phyloP scores from a whole-genome alignment of 139 green algal species.

The Microglena sp. region DNA sequence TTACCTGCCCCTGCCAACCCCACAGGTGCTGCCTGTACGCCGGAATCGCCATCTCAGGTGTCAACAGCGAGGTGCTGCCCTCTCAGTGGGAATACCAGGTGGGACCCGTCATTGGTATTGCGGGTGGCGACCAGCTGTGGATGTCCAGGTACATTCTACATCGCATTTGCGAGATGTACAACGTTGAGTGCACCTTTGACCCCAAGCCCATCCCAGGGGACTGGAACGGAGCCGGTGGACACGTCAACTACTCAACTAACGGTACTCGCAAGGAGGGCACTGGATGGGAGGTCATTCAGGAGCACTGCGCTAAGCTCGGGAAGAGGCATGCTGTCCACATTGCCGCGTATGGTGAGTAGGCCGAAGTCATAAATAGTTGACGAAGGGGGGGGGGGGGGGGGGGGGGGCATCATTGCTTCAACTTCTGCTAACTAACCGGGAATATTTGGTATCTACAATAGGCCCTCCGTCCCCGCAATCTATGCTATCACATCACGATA shows the following conservation, averaged over 20 bases:
- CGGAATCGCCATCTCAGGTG: constrained; percentile 85
- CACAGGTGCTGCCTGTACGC: constrained; percentile 90
- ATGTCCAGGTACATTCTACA: constrained; percentile 91
- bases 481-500: too few species aligned
- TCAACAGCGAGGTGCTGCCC: constrained; percentile 98
- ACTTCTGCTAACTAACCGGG: too few species aligned
- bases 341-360: constrained; percentile 35
- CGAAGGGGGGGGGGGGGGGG: too few species aligned
- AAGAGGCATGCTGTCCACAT: constrained; percentile 61
- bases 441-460: too few species aligned
- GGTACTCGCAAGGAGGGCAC: constrained; percentile 52
- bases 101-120: constrained; percentile 77
- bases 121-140: constrained; percentile 87
- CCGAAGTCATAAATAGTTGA: too few species aligned
- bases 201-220: constrained; percentile 97
- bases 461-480: too few species aligned
- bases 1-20: too few species aligned
- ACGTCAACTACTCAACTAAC: constrained; percentile 96
- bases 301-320: constrained; percentile 74
- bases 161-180: constrained; percentile 83
- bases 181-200: constrained; percentile 89
- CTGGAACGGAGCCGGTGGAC: constrained; percentile 96
- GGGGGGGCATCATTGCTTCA: too few species aligned
- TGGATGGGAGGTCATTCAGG: constrained; percentile 81
- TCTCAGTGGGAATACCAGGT: constrained; percentile 97